Evolutionary conservation across 2,329 filamentous ascomycete species (phyloP), one percentile per base, ranked within the genome.

Genomic region (Ceratocystis papillata): DNA sequence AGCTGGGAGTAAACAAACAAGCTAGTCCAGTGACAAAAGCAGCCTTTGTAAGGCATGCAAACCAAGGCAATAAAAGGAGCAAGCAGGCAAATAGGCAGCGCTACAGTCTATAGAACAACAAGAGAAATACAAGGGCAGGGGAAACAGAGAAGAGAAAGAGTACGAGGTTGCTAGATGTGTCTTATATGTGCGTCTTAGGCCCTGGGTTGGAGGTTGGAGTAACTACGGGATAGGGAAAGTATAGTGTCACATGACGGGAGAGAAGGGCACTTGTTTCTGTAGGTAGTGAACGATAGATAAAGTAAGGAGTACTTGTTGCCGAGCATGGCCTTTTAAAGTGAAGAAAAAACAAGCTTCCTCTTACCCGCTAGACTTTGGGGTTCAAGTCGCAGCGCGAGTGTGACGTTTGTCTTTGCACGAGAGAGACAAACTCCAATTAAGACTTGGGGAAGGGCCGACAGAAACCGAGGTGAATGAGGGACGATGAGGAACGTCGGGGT

Each of bases 351-450:
- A 15, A 28, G 48, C 48, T 53, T 53, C 48, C 48, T 53, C 8
- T 53, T 53, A 15, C 48, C 48, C 22, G 48, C 20, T 25, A 28
- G 6, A 25, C 48, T 28, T 25, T 53, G 48, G 22, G 10, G 48
- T 53, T 53, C 48, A 25, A 22, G 48, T 6, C 3, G 17, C 28
- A 17, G 28, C 22, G 6, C 17, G 5, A 28, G 22, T 57, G 25
- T 6, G 22, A 25, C 6, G 3, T 15, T 37, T 2, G 3, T 59
- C 15, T 57, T 53, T n/a, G 7, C n/a, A 46, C 44, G 22, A 44
- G 62, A 25, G 20, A 41, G 46, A 37, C 46, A 25, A 44, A 55
- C 53, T 44, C 63, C 45, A 50, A 63, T 17, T 46, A 64, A 48
- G 20, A 20, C 22, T 33, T 48, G 33, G 62, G 48, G 53, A 28